Evolutionary conservation across 2,329 filamentous ascomycete species (phyloP).

Genomic region (Ophiostoma tasmaniense): DNA sequence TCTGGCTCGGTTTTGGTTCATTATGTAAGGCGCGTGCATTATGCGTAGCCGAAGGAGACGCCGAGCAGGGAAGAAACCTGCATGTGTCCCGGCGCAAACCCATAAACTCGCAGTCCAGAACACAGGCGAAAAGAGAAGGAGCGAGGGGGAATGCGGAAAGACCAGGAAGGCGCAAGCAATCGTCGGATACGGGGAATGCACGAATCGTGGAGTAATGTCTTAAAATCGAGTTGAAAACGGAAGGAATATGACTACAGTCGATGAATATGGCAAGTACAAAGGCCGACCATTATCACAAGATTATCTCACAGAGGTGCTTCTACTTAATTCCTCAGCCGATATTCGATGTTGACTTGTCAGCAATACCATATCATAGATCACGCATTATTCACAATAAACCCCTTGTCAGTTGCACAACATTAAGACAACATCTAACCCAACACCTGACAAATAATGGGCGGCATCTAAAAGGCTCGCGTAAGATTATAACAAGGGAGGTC

Average conservation of each 20-base stretch:
- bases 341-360: neutral
- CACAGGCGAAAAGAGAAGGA: neutral
- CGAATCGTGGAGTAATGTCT: neutral
- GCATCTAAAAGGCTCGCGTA: neutral
- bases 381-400: too few species aligned
- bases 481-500: neutral
- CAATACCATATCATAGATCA: too few species aligned
- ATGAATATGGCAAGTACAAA: neutral
- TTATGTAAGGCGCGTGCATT: constrained; percentile 1
- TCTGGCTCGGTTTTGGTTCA: neutral
- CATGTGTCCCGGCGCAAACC: neutral
- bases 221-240: neutral
- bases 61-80: neutral
- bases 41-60: neutral
- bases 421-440: neutral
- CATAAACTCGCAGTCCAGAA: neutral
- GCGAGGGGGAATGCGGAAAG: neutral
- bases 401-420: too few species aligned
- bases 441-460: too few species aligned
- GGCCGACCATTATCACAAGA: neutral
- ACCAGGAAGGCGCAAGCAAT: neutral
- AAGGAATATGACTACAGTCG: neutral
- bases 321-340: neutral
- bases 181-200: neutral
- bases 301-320: neutral